Evolutionary conservation across 495 filamentous ascomycete genomes (phyloP).

Genomic region (Penicillium salamii): DNA sequence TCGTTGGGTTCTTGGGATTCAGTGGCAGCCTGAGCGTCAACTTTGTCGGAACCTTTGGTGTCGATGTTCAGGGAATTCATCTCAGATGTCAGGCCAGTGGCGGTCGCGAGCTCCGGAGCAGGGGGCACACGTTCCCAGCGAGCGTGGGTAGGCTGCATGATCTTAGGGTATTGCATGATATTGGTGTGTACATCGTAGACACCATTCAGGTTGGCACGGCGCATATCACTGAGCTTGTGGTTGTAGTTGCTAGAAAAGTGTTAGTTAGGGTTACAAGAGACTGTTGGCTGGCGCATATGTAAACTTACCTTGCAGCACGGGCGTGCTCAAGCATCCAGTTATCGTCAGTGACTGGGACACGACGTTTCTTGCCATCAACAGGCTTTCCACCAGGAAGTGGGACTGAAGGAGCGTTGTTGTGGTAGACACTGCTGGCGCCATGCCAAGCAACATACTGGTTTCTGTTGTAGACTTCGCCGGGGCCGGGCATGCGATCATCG

Average conservation of each 20-base stretch:
- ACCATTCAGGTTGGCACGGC: constrained; percentile 67
- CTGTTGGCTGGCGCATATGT: background rate
- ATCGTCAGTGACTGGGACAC: constrained; percentile 85
- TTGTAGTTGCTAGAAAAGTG: constrained; percentile 70
- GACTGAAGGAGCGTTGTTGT: constrained; percentile 73
- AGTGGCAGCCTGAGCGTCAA: constrained; percentile 2
- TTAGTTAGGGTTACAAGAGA: constrained; percentile 22
- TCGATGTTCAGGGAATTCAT: constrained; percentile 39
- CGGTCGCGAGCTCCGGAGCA: constrained; percentile 20
- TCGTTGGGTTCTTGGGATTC: constrained; percentile 1
- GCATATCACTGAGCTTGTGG: constrained; percentile 56
- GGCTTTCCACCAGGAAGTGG: constrained; percentile 73
- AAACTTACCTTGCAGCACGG: constrained; percentile 74
- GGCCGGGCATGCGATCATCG: constrained; percentile 67
- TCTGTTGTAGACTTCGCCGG: constrained; percentile 79
- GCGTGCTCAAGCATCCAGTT: constrained; percentile 98
- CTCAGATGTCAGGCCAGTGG: constrained; percentile 30
- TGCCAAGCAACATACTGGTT: constrained; percentile 99
- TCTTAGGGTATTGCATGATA: constrained; percentile 76
- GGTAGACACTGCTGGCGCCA: constrained; percentile 91
- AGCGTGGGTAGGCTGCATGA: constrained; percentile 86
- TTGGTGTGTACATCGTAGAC: constrained; percentile 95
- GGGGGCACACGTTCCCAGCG: constrained; percentile 67
- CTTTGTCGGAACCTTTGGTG: constrained; percentile 14
- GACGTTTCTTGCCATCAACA: constrained; percentile 70